Evolutionary conservation across 805 yeast species (phyloP).

Genomic region (Saccharomyces jurei): DNA sequence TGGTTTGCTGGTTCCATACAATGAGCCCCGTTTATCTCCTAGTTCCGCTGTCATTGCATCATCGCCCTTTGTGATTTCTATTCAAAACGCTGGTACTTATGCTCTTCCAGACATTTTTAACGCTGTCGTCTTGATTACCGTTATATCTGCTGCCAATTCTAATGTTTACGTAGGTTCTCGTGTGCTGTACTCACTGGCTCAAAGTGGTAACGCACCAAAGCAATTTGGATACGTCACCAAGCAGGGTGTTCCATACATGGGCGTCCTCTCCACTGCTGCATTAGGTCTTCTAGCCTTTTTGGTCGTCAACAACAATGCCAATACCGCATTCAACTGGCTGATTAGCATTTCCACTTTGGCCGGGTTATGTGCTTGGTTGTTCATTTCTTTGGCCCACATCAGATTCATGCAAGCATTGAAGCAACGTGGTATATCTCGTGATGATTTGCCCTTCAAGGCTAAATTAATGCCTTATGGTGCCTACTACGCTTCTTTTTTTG

Average conservation of each 20-base stretch:
- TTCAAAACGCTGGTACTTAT: constrained; percentile 56
- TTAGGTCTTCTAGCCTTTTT: constrained; percentile 55
- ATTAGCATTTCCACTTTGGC: constrained; percentile 59
- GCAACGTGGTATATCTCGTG: constrained; percentile 53
- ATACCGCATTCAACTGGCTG: constrained; percentile 56
- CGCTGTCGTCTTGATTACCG: constrained; percentile 58
- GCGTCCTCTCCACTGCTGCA: constrained; percentile 46
- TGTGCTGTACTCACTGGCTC: constrained; percentile 55
- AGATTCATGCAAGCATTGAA: constrained; percentile 56
- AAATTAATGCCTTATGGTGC: constrained; percentile 55
- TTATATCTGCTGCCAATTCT: constrained; percentile 72
- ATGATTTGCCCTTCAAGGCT: constrained; percentile 62
- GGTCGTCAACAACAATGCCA: constrained; percentile 42
- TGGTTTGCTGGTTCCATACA: constrained; percentile 57
- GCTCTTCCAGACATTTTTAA: constrained; percentile 64
- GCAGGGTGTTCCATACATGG: constrained; percentile 52
- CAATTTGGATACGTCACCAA: constrained; percentile 45
- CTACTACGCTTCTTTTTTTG: constrained; percentile 47
- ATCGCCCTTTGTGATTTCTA: constrained; percentile 64
- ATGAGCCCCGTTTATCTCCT: constrained; percentile 40
- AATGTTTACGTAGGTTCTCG: constrained; percentile 69
- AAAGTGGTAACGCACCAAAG: constrained; percentile 52
- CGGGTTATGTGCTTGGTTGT: constrained; percentile 61
- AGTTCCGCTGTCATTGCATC: constrained; percentile 37
- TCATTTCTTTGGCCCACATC: constrained; percentile 50